Evolutionary conservation across 805 yeast species (phyloP).

Genomic region (Wickerhamomyces hampshirensis): DNA sequence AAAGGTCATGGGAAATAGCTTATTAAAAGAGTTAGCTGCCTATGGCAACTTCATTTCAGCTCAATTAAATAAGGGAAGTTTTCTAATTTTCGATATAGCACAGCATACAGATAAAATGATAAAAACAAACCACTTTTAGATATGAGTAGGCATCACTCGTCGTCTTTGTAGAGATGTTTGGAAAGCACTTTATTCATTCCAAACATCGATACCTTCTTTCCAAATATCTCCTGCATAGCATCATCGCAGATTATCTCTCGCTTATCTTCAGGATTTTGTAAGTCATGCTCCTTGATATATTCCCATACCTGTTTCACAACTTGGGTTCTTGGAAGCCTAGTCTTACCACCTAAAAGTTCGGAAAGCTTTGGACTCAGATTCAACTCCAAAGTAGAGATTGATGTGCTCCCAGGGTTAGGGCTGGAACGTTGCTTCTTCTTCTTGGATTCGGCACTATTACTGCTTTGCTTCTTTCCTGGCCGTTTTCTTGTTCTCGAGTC

Average conservation of each 20-base stretch:
- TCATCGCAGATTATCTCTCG: constrained; percentile 65
- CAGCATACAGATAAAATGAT: too few species aligned
- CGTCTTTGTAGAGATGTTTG: constrained; percentile 41
- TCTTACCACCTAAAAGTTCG: constrained; percentile 39
- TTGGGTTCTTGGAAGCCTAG: constrained; percentile 56
- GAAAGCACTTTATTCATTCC: constrained; percentile 50
- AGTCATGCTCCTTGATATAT: constrained; percentile 54
- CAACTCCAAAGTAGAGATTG: constrained; percentile 37
- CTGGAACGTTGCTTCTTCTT: constrained; percentile 10
- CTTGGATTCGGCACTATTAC: constrained; percentile 10
- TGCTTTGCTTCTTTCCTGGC: constrained; percentile 10
- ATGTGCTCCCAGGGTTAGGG: constrained; percentile 16
- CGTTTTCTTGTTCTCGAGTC: constrained; percentile 18
- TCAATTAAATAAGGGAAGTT: too few species aligned
- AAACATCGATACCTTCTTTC: constrained; percentile 54
- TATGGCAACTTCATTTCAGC: too few species aligned
- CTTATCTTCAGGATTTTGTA: constrained; percentile 65
- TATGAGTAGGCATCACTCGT: constrained; percentile 12
- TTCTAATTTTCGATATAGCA: too few species aligned
- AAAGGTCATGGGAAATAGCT: too few species aligned
- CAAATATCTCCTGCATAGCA: constrained; percentile 51
- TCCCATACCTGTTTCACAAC: constrained; percentile 69
- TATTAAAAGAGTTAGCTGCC: too few species aligned
- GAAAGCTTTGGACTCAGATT: constrained; percentile 47
- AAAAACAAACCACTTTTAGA: too few species aligned